phyloP scores from a whole-genome alignment of 2,329 filamentous ascomycete species.

The Elsinoe ampelina region DNA sequence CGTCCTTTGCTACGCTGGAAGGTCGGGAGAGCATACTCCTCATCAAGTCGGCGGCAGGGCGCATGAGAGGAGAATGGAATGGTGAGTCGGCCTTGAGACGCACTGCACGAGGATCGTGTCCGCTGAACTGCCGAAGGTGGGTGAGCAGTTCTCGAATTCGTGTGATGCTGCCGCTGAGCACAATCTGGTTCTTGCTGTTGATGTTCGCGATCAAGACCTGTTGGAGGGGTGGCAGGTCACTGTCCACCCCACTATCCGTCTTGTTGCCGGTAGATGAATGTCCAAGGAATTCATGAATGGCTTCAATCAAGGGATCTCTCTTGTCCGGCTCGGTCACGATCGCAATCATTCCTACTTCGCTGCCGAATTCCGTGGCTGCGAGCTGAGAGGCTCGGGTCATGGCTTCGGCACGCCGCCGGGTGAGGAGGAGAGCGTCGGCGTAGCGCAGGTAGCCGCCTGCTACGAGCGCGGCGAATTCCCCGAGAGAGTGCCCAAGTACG shows the following conservation, averaged over 20 bases:
- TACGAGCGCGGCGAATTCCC: constrained; percentile 86
- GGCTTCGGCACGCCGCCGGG: constrained; percentile 66
- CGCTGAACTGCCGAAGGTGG: constrained; percentile 79
- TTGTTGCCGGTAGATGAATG: constrained; percentile 54
- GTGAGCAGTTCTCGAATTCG: constrained; percentile 72
- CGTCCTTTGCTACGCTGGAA: constrained; percentile 43
- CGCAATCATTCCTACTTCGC: constrained; percentile 90
- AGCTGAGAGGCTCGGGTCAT: constrained; percentile 69
- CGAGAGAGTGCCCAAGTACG: constrained; percentile 80
- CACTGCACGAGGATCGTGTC: constrained; percentile 83
- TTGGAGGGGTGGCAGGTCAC: constrained; percentile 64
- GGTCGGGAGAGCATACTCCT: constrained; percentile 50
- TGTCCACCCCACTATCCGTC: constrained; percentile 49
- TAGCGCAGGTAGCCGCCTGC: constrained; percentile 73
- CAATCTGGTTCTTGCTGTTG: constrained; percentile 94
- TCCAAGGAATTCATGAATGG: constrained; percentile 71
- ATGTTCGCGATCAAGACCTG: constrained; percentile 88
- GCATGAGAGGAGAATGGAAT: constrained; percentile 89
- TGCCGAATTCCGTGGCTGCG: constrained; percentile 58
- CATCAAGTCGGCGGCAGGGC: constrained; percentile 69
- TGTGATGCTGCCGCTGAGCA: constrained; percentile 77
- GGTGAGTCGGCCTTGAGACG: constrained; percentile 78
- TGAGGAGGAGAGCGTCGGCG: constrained; percentile 65
- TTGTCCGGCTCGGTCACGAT: constrained; percentile 78
- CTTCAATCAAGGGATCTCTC: constrained; percentile 57